phyloP scores from a whole-genome alignment of 371 early-diverging fungal genomes.

The Globomyces sp. region DNA sequence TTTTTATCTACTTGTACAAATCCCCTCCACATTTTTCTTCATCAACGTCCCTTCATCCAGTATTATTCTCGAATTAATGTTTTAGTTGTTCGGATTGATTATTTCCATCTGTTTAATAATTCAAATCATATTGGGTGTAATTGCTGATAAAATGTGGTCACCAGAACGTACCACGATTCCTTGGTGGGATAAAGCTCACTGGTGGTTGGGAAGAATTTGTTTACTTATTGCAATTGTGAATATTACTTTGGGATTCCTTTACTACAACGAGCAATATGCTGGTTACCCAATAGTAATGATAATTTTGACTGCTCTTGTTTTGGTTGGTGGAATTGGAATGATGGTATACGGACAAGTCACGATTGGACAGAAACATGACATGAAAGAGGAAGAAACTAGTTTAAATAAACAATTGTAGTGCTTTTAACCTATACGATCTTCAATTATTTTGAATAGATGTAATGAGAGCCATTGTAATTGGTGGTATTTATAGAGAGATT shows the following conservation, averaged over 20 bases:
- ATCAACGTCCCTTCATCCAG: slow-evolving; percentile 13
- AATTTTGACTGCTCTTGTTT: not conserved
- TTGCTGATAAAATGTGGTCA: slow-evolving; percentile 26
- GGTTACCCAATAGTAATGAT: no score
- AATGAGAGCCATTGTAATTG: no score
- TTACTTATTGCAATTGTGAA: slow-evolving; percentile 17
- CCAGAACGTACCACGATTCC: slow-evolving; percentile 27
- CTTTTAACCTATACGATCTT: no score
- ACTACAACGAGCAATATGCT: not conserved
- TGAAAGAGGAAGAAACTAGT: no score
- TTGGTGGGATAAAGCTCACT: slow-evolving; percentile 37
- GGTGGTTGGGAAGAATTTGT: slow-evolving; percentile 32
- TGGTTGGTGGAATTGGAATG: not conserved
- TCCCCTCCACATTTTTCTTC: slow-evolving; percentile 19
- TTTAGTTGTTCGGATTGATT: slow-evolving; percentile 17
- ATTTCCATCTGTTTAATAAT: slow-evolving; percentile 19
- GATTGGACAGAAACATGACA: not conserved
- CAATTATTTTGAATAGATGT: no score
- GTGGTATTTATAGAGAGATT: no score
- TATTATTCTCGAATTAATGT: not conserved
- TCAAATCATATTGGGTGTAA: slow-evolving; percentile 33
- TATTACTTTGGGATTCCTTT: slow-evolving; percentile 8
- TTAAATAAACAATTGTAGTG: no score
- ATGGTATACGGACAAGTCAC: slow-evolving; percentile 10
- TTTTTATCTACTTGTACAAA: slow-evolving; percentile 9